Evolutionary conservation across 1,284 basidiomycete genomes (phyloP).

Genomic region (Heterobasidion annosum): DNA sequence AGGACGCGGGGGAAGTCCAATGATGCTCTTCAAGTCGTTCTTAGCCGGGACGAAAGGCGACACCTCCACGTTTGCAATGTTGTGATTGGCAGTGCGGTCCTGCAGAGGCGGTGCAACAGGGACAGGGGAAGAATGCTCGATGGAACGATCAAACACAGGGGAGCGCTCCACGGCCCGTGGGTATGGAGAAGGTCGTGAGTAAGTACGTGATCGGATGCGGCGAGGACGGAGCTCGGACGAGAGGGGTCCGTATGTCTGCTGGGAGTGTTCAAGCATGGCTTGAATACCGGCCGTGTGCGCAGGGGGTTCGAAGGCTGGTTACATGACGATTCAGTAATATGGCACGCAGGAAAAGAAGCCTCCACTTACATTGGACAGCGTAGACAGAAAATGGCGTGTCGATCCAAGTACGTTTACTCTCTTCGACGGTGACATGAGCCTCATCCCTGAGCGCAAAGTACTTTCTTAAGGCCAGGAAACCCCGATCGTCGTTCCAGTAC

Average conservation of each 20-base stretch:
- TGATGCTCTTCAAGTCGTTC: constrained; percentile 11
- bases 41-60: constrained; percentile 19
- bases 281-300: constrained; percentile 55
- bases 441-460: constrained; percentile 66
- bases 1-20: constrained; percentile 35
- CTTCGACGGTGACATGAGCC: constrained; percentile 53
- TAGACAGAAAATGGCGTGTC: constrained; percentile 70
- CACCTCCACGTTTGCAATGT: constrained; percentile 19
- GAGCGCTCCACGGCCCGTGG: constrained; percentile 37
- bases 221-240: constrained; percentile 56
- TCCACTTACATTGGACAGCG: constrained; percentile 57
- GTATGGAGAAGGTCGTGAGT: constrained; percentile 66
- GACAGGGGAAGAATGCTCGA: constrained; percentile 11
- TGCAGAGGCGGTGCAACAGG: constrained; percentile 13
- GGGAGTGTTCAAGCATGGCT: constrained; percentile 63
- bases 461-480: constrained; percentile 49
- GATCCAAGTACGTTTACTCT: constrained; percentile 55
- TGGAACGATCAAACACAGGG: background rate
- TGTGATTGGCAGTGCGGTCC: constrained; percentile 29
- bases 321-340: background rate
- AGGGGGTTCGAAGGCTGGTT: constrained; percentile 63
- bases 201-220: constrained; percentile 51
- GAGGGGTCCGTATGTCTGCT: constrained; percentile 59
- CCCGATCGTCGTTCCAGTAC: constrained; percentile 56
- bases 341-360: background rate